These are phyloP conservation scores for Gonium pectorale DNA, from an alignment of 139 green algal species.

Conservation along the genomic window DNA sequence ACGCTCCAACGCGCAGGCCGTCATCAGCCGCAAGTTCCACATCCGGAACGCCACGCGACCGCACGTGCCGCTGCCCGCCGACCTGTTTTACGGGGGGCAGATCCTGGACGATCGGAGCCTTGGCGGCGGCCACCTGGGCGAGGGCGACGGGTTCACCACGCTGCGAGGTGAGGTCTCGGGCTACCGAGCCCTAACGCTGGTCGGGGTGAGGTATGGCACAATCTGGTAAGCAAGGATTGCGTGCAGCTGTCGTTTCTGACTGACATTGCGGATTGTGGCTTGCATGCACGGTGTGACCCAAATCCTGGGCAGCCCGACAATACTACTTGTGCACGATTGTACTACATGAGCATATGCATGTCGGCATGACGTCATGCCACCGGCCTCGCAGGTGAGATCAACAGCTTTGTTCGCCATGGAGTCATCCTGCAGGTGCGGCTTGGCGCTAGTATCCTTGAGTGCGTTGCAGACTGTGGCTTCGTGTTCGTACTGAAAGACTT, in stretches of 20 bases:
- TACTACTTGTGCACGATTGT: background rate
- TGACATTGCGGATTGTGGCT: background rate
- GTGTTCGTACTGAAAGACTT: no score
- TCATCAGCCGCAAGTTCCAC: background rate
- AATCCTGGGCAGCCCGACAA: background rate
- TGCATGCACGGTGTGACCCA: background rate
- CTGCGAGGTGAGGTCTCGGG: background rate
- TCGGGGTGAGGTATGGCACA: background rate
- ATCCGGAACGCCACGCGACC: background rate
- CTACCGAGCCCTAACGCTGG: no score
- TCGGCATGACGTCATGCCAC: no score
- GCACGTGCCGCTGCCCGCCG: background rate
- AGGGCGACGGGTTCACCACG: background rate
- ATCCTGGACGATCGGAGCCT: slow-evolving; percentile 37
- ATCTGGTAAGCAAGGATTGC: background rate
- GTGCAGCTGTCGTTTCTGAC: background rate
- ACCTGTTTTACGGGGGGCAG: slow-evolving; percentile 42
- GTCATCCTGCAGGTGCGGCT: slow-evolving; percentile 40
- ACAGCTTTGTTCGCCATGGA: slow-evolving; percentile 29
- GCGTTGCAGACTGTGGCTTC: no score
- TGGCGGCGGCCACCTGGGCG: background rate
- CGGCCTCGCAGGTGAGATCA: slow-evolving; percentile 48
- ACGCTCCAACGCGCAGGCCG: background rate
- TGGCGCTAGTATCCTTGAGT: no score
- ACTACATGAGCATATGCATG: no score